A percentile compares a stretch with the other conserved stretches of the same genome.
phyloP scores from a whole-genome alignment of 2,329 filamentous ascomycete species.

The Sarocladium brachiariae region DNA sequence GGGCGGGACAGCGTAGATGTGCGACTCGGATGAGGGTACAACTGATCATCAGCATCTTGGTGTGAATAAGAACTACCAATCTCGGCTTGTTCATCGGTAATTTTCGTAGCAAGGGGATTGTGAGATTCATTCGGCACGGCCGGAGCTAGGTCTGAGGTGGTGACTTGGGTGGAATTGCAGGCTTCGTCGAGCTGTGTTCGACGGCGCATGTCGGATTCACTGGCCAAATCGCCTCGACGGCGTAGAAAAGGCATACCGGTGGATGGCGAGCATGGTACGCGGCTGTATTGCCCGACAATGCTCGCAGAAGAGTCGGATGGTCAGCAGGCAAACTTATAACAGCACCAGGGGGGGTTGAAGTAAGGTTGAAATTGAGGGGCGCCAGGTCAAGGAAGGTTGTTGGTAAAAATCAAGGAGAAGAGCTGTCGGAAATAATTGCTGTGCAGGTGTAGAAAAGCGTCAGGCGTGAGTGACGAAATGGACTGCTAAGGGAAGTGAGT shows the following conservation, averaged over 20 bases:
- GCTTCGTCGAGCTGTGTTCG: conserved; percentile 33
- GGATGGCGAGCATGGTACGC: conserved; percentile 8
- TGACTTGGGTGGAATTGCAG: conserved; percentile 16
- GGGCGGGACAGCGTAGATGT: conserved; percentile 28
- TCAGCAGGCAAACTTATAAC: no score
- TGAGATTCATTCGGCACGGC: conserved; percentile 1
- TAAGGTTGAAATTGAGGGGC: neutral
- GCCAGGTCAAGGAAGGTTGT: no score
- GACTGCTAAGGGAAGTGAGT: neutral
- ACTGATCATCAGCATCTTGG: conserved; percentile 13
- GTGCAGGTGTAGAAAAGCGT: neutral
- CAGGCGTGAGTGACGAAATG: neutral
- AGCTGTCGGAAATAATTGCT: conserved; percentile 2
- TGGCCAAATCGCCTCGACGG: conserved; percentile 53
- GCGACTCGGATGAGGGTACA: conserved; percentile 17
- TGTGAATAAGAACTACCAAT: conserved; percentile 9
- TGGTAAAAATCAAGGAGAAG: conserved; percentile 6
- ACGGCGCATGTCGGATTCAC: conserved; percentile 52
- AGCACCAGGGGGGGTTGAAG: neutral
- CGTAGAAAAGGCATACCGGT: conserved; percentile 53
- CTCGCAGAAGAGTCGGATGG: no score
- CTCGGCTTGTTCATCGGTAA: conserved; percentile 3
- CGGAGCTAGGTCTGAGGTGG: conserved; percentile 11
- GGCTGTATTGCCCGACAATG: neutral
- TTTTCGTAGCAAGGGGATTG: conserved; percentile 1